Evolutionary conservation across 1,284 basidiomycete genomes (phyloP).

Genomic region (Melampsora abietis-canadensis): DNA sequence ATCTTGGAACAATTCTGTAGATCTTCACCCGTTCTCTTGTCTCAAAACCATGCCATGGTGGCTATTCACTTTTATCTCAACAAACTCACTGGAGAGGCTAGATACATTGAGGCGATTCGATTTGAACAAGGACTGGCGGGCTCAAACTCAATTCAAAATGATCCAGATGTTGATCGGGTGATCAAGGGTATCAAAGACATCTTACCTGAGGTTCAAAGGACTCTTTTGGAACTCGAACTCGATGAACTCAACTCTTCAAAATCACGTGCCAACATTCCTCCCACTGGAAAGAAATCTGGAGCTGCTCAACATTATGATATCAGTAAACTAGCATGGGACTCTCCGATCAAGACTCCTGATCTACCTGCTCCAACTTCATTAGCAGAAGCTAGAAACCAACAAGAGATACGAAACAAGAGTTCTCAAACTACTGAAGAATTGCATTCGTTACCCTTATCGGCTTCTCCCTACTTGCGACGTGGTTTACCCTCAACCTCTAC

Average conservation of each 20-base stretch:
- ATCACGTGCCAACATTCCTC: neutral
- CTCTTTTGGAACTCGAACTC: constrained; percentile 30
- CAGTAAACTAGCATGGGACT: constrained; percentile 33
- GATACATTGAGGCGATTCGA: constrained; percentile 34
- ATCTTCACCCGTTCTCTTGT: constrained; percentile 5
- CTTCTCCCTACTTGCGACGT: constrained; percentile 29
- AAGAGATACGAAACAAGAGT: constrained; percentile 23
- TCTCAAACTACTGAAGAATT: neutral
- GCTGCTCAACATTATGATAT: constrained; percentile 24
- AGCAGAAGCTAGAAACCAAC: constrained; percentile 24
- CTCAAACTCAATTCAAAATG: neutral
- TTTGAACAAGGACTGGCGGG: constrained; percentile 26
- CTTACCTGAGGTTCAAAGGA: constrained; percentile 29
- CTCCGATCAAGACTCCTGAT: constrained; percentile 17
- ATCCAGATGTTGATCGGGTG: constrained; percentile 31
- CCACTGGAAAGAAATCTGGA: constrained; percentile 3
- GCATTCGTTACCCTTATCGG: constrained; percentile 19
- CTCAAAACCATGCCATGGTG: constrained; percentile 18
- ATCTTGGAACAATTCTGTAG: constrained; percentile 13
- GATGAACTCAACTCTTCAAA: constrained; percentile 15
- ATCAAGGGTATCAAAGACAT: constrained; percentile 33
- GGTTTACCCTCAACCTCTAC: constrained; percentile 17
- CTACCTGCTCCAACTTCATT: constrained; percentile 23
- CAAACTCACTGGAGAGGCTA: constrained; percentile 26
- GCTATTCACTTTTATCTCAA: constrained; percentile 32